Evolutionary conservation across 2,329 filamentous ascomycete species (phyloP), one percentile per base, ranked within the genome.

Genomic region (Fonsecaea pugnacius): DNA sequence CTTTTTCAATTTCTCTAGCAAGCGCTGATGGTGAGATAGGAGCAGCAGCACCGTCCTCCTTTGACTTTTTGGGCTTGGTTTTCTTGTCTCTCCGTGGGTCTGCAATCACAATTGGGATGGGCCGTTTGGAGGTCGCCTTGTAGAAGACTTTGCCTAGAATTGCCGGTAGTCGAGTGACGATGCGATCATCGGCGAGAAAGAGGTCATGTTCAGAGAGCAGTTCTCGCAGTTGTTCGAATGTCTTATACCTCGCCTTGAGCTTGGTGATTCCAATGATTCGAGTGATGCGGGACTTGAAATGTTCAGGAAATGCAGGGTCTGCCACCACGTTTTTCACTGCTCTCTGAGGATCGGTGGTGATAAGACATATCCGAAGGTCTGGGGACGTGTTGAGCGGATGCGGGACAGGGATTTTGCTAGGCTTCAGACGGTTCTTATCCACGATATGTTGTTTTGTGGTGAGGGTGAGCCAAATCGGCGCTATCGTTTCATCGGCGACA

Each of bases 131-230:
- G 16, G 89, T 91, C 62, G 81, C 84, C 81, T 92, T 90, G 85
- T 95, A 98, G 78, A 99, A 98, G 1, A 89, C 89, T 82, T 96
- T 98, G 72, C 94, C 95, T 12, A 99, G 87, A 2, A 88, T 82
- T 69, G 86, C 85, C 62, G 93, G 91, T 65, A 98, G 84, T 65
- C 84, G 82, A 64, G 84, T 85, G 67, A 88, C 80, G 61, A 99
- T 90, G 55, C 95, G 85, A 74, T 96, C 91, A 76, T 99, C 95
- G 58, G 91, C 94, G 63, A 99, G 84, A 81, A 99, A 98, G 62
- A 98, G 81, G 75, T 98, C 95, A 78, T 97, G 92, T 77, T 96
- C 91, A 51, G 87, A 82, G 67, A 89, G 85, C 38, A 99, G 85
- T 77, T 95, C 91, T 69, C 95, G 85, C 78, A 91, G 88, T 59